Evolutionary conservation across 139 green algal species (phyloP).

Genomic region (Coelastrella sp.): DNA sequence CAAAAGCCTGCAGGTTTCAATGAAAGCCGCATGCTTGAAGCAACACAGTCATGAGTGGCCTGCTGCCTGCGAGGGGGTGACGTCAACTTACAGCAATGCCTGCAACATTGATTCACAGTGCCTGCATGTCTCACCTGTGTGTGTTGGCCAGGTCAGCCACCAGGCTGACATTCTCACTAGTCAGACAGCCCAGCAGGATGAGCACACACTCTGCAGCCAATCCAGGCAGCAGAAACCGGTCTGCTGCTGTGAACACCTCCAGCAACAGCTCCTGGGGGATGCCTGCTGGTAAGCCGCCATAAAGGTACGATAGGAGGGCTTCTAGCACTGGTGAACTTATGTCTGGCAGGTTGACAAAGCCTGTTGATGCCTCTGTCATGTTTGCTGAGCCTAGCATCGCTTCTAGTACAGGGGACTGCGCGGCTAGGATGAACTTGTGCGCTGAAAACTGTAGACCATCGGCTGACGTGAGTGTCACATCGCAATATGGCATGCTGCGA

Average conservation of each 20-base stretch:
- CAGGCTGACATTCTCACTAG: constrained; percentile 32
- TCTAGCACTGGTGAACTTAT: background rate
- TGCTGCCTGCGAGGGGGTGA: no score
- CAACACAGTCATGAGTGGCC: no score
- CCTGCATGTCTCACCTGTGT: constrained; percentile 36
- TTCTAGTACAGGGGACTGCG: constrained; percentile 2
- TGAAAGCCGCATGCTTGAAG: no score
- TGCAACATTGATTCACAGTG: background rate
- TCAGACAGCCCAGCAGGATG: constrained; percentile 35
- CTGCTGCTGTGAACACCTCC: constrained; percentile 25
- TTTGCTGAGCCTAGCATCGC: background rate
- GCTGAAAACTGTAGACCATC: background rate
- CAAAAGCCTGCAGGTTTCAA: no score
- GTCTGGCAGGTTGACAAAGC: constrained; percentile 10
- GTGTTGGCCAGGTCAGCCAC: constrained; percentile 37
- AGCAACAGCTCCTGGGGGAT: constrained; percentile 23
- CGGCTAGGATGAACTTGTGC: constrained; percentile 14
- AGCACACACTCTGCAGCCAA: constrained; percentile 27
- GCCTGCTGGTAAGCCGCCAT: constrained; percentile 11
- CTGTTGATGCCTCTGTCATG: constrained; percentile 26
- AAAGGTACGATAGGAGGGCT: constrained; percentile 11
- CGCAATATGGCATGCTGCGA: constrained; percentile 7
- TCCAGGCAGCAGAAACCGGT: constrained; percentile 20
- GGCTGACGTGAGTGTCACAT: constrained; percentile 8
- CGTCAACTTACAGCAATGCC: no score